Conservation (phyloP, 495 filamentous ascomycete species). For the Penicillium macrosclerotiorum region DNA sequence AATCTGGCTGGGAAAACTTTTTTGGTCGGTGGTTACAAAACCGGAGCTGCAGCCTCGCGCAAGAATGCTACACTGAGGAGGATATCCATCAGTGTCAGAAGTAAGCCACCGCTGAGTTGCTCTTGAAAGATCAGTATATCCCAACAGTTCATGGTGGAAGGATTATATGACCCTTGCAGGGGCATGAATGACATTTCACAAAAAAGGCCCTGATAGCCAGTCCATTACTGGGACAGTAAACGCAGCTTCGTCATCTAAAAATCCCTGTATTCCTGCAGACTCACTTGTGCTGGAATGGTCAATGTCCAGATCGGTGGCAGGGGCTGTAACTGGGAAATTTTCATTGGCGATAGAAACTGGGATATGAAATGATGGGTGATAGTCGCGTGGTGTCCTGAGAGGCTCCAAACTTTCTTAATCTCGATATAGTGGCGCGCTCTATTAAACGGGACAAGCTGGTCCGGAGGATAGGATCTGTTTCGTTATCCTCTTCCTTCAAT, state of each 20-base stretch:
- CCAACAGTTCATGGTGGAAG: no score
- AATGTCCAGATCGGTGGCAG: neutral
- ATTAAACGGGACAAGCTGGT: constrained; percentile 56
- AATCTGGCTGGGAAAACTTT: no score
- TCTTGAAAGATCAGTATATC: no score
- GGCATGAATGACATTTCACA: neutral
- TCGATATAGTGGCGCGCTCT: constrained; percentile 6
- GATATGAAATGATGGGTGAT: neutral
- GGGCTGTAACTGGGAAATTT: neutral
- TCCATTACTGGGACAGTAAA: neutral
- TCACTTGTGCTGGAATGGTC: neutral
- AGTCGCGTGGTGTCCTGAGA: neutral
- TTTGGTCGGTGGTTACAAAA: no score
- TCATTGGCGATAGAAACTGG: neutral
- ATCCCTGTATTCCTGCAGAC: neutral
- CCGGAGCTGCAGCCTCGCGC: no score
- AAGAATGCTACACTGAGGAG: no score
- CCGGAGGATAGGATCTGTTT: constrained; percentile 57
- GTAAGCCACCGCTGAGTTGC: no score
- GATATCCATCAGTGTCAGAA: no score
- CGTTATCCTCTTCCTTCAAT: constrained; percentile 42
- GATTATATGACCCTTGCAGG: neutral
- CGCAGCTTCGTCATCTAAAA: neutral
- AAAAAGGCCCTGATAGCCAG: neutral
- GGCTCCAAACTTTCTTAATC: neutral